Conservation (phyloP, 108 stramenopile genomes). For the Cyclotella kingstonii region DNA sequence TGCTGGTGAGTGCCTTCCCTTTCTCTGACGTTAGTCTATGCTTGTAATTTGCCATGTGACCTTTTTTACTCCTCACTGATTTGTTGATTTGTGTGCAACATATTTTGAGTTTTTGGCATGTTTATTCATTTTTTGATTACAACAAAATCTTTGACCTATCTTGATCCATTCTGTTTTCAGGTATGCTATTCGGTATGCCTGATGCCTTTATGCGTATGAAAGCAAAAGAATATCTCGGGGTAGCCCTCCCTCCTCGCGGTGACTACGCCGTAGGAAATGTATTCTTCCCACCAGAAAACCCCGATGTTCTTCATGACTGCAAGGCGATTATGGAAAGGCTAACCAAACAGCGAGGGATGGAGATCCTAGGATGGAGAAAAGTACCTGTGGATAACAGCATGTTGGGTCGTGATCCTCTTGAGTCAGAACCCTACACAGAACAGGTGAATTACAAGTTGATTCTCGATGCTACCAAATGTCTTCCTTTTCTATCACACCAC, state of each 20-base stretch:
- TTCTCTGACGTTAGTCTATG: neutral
- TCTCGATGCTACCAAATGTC: neutral
- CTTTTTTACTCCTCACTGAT: no score
- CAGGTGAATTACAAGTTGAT: slow-evolving; percentile 43
- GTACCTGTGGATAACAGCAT: slow-evolving; percentile 88
- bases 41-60: no score
- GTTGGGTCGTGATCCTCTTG: slow-evolving; percentile 89
- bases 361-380: slow-evolving; percentile 82
- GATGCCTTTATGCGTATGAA: slow-evolving; percentile 91
- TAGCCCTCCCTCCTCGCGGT: slow-evolving; percentile 76
- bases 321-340: slow-evolving; percentile 83
- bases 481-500: neutral
- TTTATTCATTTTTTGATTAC: slow-evolving; percentile 2
- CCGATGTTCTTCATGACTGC: slow-evolving; percentile 67
- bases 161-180: slow-evolving; percentile 29
- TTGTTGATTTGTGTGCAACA: neutral
- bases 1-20: slow-evolving; percentile 64
- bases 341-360: slow-evolving; percentile 73
- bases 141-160: neutral
- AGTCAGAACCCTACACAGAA: slow-evolving; percentile 88
- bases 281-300: slow-evolving; percentile 90
- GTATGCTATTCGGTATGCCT: slow-evolving; percentile 92
- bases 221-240: slow-evolving; percentile 74
- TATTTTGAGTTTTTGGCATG: neutral
- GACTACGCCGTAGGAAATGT: slow-evolving; percentile 93